These are phyloP conservation scores for Pleurotus salmoneostramineus DNA, from an alignment of 768 basidiomycete species.

Conservation along the genomic window DNA sequence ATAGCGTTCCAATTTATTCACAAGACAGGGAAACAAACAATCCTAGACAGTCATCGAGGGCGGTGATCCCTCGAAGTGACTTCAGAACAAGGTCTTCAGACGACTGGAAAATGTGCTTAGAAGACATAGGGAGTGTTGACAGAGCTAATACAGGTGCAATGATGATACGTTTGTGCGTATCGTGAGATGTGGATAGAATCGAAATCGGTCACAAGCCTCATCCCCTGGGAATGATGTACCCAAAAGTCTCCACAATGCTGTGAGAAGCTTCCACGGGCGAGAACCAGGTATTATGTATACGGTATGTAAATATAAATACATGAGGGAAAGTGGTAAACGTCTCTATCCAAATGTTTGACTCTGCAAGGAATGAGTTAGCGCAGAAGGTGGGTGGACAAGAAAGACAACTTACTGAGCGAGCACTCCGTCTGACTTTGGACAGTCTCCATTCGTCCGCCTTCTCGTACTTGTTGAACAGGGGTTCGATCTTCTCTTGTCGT, in stretches of 20 bases:
- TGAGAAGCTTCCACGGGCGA: background rate
- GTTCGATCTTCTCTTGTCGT: constrained; percentile 95
- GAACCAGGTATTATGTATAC: background rate
- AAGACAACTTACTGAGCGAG: constrained; percentile 59
- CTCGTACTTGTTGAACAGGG: constrained; percentile 93
- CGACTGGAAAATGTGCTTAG: constrained; percentile 38
- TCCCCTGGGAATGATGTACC: background rate
- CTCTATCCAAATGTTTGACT: constrained; percentile 87
- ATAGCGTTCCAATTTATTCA: background rate
- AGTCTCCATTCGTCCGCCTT: constrained; percentile 93
- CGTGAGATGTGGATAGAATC: no score
- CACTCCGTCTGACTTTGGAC: constrained; percentile 88
- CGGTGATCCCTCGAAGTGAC: constrained; percentile 36
- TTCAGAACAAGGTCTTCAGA: constrained; percentile 38
- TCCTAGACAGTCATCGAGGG: constrained; percentile 33
- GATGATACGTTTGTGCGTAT: background rate
- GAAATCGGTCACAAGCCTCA: background rate
- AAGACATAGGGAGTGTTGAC: constrained; percentile 27
- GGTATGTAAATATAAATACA: background rate
- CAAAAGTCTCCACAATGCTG: no score
- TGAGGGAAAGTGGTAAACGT: constrained; percentile 7
- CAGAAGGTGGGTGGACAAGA: background rate
- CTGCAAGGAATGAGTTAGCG: constrained; percentile 29
- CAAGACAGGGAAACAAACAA: constrained; percentile 24
- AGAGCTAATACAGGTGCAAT: background rate